A percentile compares a stretch with the other conserved stretches of the same genome.
phyloP scores from a whole-genome alignment of 495 filamentous ascomycete genomes.

The Neurospora sp. region DNA sequence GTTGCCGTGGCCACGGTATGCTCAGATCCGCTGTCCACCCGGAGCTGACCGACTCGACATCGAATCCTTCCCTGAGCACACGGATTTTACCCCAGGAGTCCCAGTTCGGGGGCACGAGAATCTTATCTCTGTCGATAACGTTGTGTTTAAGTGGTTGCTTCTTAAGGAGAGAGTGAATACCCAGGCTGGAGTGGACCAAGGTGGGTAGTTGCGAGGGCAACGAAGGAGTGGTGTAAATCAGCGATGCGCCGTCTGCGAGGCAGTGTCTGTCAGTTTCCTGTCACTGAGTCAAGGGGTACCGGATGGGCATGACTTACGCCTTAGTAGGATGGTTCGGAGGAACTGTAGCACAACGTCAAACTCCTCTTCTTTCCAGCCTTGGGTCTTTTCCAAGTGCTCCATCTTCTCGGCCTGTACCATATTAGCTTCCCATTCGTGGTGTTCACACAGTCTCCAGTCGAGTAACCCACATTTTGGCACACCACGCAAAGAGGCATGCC shows the following conservation, averaged over 20 bases:
- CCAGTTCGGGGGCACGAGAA: constrained; percentile 91
- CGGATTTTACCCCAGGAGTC: constrained; percentile 98
- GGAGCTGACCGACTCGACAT: constrained; percentile 74
- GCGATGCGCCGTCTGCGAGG: constrained; percentile 69
- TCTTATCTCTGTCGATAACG: constrained; percentile 90
- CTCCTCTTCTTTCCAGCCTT: constrained; percentile 86
- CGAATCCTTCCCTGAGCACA: constrained; percentile 86
- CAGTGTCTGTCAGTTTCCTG: constrained; percentile 8
- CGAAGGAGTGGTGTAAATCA: constrained; percentile 83
- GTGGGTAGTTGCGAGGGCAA: constrained; percentile 68
- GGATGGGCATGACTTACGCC: constrained; percentile 48
- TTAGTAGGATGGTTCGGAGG: constrained; percentile 72
- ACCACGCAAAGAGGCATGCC: constrained; percentile 87
- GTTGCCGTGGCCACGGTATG: constrained; percentile 29
- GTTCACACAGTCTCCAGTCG: background rate
- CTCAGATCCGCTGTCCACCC: constrained; percentile 79
- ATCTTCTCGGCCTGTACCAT: constrained; percentile 69
- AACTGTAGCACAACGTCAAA: constrained; percentile 90
- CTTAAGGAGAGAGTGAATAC: constrained; percentile 81
- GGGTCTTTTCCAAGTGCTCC: constrained; percentile 73
- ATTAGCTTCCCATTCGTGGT: constrained; percentile 15
- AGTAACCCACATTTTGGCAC: constrained; percentile 70
- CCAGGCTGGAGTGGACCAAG: constrained; percentile 77
- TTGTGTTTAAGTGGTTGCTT: constrained; percentile 82
- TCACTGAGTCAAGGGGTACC: background rate